Evolutionary conservation across 2,329 filamentous ascomycete species (phyloP), one percentile per base, ranked within the genome.

Genomic region (Colletotrichum sp.): DNA sequence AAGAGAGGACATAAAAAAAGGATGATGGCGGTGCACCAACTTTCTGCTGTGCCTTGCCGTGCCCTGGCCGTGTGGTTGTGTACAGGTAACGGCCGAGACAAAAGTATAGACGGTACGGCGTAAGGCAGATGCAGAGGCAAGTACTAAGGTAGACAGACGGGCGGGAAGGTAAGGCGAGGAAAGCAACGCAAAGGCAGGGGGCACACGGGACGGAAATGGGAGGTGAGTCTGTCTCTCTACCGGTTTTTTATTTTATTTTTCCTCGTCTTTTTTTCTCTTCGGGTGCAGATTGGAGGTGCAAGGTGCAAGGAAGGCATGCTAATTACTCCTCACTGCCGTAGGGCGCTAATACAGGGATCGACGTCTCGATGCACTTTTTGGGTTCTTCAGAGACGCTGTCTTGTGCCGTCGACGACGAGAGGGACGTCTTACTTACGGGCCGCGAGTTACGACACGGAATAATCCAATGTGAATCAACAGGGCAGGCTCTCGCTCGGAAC

Each of bases 371-470:
- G 73, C 69, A 76, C 73, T 69, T 39, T 73, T 72, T 76, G 39
- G 73, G 69, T 76, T 76, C 73, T 76, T 73, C 73, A 76, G 63
- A 76, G 73, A 76, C 64, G 69, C 73, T 73, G 69, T 57, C 64
- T 76, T 65, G 64, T 73, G 70, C 70, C 74, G 73, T 63, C 63
- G 8, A 60, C 15, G 62, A 26, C 24, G 32, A 52, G n/a, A 52
- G 44, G 44, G 12, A 21, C 44, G 44, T 52, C 44, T 52, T 21
- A 49, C 57, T 49, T 55, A 39, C 66, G 66, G 52, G n/a, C 26
- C 24, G 36, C 30, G 65, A 68, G n/a, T 28, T 26, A 30, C 18
- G 36, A 52, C 18, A 66, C 59, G 59, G 59, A 52, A 28, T 15
- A 32, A 39, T 39, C 36, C 36, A 39, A 34, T 18, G 28, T 57